These are phyloP conservation scores for Fusarium penzigii DNA, from an alignment of 2,329 filamentous ascomycete species.

Conservation along the genomic window DNA sequence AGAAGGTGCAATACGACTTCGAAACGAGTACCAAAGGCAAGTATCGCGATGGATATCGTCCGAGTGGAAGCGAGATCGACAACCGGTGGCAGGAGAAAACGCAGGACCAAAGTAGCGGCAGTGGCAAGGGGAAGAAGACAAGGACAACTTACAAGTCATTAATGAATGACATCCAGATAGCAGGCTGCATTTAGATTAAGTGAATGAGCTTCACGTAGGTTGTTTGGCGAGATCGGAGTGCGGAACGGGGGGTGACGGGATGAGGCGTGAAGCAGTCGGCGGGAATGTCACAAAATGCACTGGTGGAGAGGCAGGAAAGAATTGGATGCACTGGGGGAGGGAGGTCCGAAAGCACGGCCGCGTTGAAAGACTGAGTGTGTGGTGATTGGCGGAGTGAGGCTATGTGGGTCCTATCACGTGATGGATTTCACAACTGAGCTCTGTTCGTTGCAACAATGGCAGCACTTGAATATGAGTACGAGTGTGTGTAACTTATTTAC, in stretches of 20 bases:
- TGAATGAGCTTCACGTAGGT: conserved; percentile 23
- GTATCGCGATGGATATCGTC: conserved; percentile 38
- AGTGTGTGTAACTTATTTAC: no score
- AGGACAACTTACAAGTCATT: conserved; percentile 52
- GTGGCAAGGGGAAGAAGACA: conserved; percentile 24
- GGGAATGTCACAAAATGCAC: conserved; percentile 22
- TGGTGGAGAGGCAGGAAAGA: conserved; percentile 34
- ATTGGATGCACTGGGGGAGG: conserved; percentile 32
- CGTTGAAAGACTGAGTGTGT: conserved; percentile 25
- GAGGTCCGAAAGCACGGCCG: conserved; percentile 30
- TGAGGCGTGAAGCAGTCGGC: conserved; percentile 35
- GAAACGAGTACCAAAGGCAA: conserved; percentile 28
- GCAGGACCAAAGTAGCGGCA: conserved; percentile 32
- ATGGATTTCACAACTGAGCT: background rate
- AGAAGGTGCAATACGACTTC: conserved; percentile 25
- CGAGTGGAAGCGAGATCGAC: conserved; percentile 38
- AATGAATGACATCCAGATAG: conserved; percentile 44
- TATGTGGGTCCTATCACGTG: conserved; percentile 19
- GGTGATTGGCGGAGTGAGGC: conserved; percentile 16
- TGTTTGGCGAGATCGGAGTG: conserved; percentile 30
- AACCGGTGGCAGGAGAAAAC: conserved; percentile 38
- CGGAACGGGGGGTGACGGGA: conserved; percentile 29
- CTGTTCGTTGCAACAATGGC: background rate
- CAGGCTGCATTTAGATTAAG: conserved; percentile 28
- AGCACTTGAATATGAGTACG: no score